Evolutionary conservation across 73 alveolate species (phyloP).

Genomic region (Uronychia setigera): DNA sequence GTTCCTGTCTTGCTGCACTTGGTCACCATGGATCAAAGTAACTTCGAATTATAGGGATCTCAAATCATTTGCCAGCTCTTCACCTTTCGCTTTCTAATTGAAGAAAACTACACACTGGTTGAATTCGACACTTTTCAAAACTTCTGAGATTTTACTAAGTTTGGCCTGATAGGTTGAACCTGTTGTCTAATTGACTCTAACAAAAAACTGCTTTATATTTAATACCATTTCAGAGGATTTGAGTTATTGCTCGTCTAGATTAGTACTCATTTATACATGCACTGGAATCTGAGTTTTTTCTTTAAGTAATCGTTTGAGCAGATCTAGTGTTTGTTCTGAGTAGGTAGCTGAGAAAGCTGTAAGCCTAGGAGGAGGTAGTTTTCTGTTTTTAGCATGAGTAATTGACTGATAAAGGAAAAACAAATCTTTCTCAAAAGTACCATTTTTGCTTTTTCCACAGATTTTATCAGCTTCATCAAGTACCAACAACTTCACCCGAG

Average conservation of each 20-base stretch:
- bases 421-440: background rate
- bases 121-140: background rate
- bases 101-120: background rate
- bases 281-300: no score
- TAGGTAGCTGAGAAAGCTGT: background rate
- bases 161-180: background rate
- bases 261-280: background rate
- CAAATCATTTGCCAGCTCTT: background rate
- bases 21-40: background rate
- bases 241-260: background rate
- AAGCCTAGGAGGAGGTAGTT: background rate
- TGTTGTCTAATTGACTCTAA: no score
- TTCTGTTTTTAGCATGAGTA: no score
- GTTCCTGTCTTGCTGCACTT: background rate
- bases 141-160: background rate
- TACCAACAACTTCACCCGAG: no score
- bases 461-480: background rate
- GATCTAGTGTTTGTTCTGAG: background rate
- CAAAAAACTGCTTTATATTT: background rate
- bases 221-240: background rate
- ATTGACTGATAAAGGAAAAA: background rate
- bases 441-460: background rate
- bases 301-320: background rate
- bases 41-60: background rate
- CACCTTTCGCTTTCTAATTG: background rate